Base-by-base conservation (phyloP, 106 monocot species). In the Ottelia alismoides region DNA sequence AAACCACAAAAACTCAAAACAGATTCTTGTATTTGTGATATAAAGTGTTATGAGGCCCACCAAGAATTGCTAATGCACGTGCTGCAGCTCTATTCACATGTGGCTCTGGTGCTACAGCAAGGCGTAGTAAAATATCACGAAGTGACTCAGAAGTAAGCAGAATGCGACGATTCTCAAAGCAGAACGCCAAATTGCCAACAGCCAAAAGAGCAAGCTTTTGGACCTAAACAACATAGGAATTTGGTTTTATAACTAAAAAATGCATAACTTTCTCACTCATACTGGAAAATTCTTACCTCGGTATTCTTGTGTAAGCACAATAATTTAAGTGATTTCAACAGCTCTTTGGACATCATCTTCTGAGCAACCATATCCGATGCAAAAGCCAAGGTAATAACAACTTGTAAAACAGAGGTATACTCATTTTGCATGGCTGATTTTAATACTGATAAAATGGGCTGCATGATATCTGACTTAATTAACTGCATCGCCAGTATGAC, bases 11-110 rank as follows among this genome's bases (percentile, higher is more conserved):
- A n/a, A n/a, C n/a, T n/a, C n/a, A n/a, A n/a, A n/a, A n/a, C n/a
- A n/a, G n/a, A n/a, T n/a, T n/a, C n/a, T n/a, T n/a, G n/a, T n/a
- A n/a, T n/a, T n/a, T n/a, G n/a, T n/a, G n/a, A n/a, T n/a, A n/a
- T n/a, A n/a, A n/a, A n/a, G n/a, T n/a, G n/a, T n/a, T n/a, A n/a
- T n/a, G n/a, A n/a, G n/a, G n/a, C n/a, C n/a, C n/a, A 82, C 96
- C 96, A 56, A 98, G 77, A 76, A 90, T 90, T 28, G 96, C 96
- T 71, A 98, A 82, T 71, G 96, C 96, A 72, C 96, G 96, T 45
- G 89, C 89, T 51, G 96, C 89, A 55, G 96, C 90, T 75, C 77
- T 98, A 51, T 61, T 79, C 22, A 90, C 79, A 65, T 70, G 62
- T 49, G 71, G 57, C 62, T 72, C 79, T 55, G 76, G 57, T 52